phyloP scores from a whole-genome alignment of 495 filamentous ascomycete species.

The Cudoniella acicularis region DNA sequence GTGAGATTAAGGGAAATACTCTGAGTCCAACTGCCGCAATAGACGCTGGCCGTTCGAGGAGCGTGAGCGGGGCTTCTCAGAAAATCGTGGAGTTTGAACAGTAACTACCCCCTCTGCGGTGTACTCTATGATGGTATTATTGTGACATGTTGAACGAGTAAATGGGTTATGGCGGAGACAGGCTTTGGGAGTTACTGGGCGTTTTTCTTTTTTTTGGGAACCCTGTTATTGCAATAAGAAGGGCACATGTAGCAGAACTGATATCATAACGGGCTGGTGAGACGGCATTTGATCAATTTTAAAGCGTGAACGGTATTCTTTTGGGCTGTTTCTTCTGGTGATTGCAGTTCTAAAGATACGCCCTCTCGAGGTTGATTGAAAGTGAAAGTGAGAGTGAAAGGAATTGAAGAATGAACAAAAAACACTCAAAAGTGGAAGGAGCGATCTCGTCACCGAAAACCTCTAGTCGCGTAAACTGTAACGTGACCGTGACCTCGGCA shows the following conservation, averaged over 20 bases:
- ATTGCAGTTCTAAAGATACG: too few relatives aligned
- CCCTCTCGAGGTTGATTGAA: too few relatives aligned
- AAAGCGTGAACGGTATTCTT: too few relatives aligned
- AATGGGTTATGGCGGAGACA: not conserved
- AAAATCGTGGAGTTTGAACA: conserved; percentile 40
- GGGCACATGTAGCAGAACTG: not conserved
- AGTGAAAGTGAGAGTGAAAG: too few relatives aligned
- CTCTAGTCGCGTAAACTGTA: too few relatives aligned
- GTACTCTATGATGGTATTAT: not conserved
- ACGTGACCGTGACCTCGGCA: too few relatives aligned
- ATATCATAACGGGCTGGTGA: not conserved
- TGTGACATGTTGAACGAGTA: not conserved
- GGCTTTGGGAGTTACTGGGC: not conserved
- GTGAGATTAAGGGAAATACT: conserved; percentile 6
- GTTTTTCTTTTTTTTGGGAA: not conserved
- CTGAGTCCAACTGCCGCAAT: conserved; percentile 13
- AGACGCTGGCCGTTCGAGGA: conserved; percentile 6
- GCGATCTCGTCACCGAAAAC: too few relatives aligned
- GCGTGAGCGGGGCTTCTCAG: conserved; percentile 30
- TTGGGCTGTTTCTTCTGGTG: too few relatives aligned
- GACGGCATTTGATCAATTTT: not conserved
- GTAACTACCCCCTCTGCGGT: conserved; percentile 2
- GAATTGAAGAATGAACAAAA: too few relatives aligned
- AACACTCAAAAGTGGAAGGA: too few relatives aligned
- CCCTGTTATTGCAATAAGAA: not conserved